Evolutionary conservation across 495 filamentous ascomycete species (phyloP), one percentile per base, ranked within the genome.

Genomic region (Aspergillus asperescens): DNA sequence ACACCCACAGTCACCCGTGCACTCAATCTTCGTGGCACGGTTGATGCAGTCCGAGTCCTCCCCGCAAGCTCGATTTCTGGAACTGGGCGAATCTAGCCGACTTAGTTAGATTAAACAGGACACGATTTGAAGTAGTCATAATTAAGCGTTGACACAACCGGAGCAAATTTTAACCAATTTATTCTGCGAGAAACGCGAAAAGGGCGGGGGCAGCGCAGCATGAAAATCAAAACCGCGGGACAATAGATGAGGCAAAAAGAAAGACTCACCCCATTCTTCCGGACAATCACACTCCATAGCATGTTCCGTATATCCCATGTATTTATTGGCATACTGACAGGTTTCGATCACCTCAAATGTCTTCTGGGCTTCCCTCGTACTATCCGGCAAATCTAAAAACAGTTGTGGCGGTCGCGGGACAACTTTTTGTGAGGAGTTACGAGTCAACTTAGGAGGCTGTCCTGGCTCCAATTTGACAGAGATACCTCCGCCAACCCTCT

Each of bases 31-130:
- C 27, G 93, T 97, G 48, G 88, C 86, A 64, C 94, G 89, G 66
- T 99, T 99, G 73, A 99, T 99, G 68, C 93, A 99, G 68, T 97
- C 93, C 15, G 93, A 96, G 69, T 97, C 90, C 56, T 94, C 89
- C 32, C 89, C 93, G 68, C 93, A 99, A 43, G 93, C 91, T 63
- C 83, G 70, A 71, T 99, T 99, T 41, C 60, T 64, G 19, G 69
- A 75, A 57, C 67, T 76, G 54, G 73, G 76, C 15, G 69, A 65
- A 62, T 85, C 92, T 96, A 64, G 39, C 48, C 49, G 20, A 29
- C 57, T 76, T 62, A 73, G 67, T 32, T 32, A 28, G 32, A 39
- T 5, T 20, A 16, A 10, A 20, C 12, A 39, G n/a, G 25, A 20
- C 25, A 16, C 5, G 22, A 19, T 27, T 31, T 15, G 28, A 31